Evolutionary conservation across 1,284 basidiomycete genomes (phyloP).

Genomic region (Papiliotrema fonsecae): DNA sequence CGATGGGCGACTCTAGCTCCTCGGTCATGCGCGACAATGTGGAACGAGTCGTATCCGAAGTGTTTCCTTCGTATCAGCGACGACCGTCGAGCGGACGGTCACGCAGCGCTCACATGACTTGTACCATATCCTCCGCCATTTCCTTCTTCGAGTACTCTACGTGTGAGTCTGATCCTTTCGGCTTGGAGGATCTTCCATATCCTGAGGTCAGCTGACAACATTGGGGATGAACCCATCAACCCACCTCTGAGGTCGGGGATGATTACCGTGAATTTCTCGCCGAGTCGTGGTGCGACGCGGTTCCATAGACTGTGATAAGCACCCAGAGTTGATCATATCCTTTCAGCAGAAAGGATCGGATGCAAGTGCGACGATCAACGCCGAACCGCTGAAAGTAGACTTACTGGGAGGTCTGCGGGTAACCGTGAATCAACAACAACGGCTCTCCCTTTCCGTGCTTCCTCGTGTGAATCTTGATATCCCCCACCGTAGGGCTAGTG

Average conservation of each 20-base stretch:
- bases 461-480: neutral
- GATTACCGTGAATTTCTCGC: slow-evolving; percentile 39
- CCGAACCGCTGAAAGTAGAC: neutral
- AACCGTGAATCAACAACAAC: slow-evolving; percentile 45
- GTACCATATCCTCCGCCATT: slow-evolving; percentile 45
- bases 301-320: slow-evolving; percentile 36
- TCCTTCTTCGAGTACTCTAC: slow-evolving; percentile 45
- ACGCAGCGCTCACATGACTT: slow-evolving; percentile 34
- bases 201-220: slow-evolving; percentile 6
- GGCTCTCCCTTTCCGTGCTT: slow-evolving; percentile 16
- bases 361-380: neutral
- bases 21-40: slow-evolving; percentile 45
- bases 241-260: slow-evolving; percentile 43
- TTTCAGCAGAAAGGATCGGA: too few relatives aligned
- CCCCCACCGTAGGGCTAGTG: neutral
- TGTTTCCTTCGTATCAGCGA: slow-evolving; percentile 16
- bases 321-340: too few relatives aligned
- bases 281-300: slow-evolving; percentile 32
- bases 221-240: slow-evolving; percentile 5
- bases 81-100: neutral
- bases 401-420: slow-evolving; percentile 42
- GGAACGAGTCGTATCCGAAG: slow-evolving; percentile 32
- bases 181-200: slow-evolving; percentile 30
- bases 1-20: slow-evolving; percentile 48
- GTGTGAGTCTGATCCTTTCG: slow-evolving; percentile 28